Conservation (phyloP, 2,329 filamentous ascomycete species). For the Didymella pinodella region DNA sequence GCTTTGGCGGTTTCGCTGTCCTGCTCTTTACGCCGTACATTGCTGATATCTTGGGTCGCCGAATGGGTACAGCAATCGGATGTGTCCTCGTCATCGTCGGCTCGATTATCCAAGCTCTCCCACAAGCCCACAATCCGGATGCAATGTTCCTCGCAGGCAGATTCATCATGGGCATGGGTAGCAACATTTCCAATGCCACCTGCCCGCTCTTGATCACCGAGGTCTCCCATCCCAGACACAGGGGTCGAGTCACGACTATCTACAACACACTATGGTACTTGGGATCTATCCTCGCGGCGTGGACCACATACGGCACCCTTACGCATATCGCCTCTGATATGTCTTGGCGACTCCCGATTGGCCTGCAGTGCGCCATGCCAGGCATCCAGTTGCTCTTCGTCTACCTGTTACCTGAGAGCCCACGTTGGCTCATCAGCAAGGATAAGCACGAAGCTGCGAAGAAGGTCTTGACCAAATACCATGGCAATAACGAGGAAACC, state of each 20-base stretch:
- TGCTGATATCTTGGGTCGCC: slow-evolving; percentile 53
- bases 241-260: slow-evolving; percentile 65
- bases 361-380: slow-evolving; percentile 40
- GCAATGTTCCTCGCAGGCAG: slow-evolving; percentile 57
- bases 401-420: slow-evolving; percentile 65
- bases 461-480: slow-evolving; percentile 64
- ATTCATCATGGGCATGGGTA: slow-evolving; percentile 55
- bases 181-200: slow-evolving; percentile 61
- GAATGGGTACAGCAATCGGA: slow-evolving; percentile 63
- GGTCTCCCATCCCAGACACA: slow-evolving; percentile 65
- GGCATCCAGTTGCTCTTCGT: slow-evolving; percentile 55
- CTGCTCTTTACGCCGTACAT: slow-evolving; percentile 52
- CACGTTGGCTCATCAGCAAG: slow-evolving; percentile 65
- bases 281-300: slow-evolving; percentile 32
- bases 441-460: slow-evolving; percentile 62
- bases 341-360: slow-evolving; percentile 27
- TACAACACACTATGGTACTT: slow-evolving; percentile 53
- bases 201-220: slow-evolving; percentile 65
- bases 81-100: slow-evolving; percentile 60
- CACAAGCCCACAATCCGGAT: slow-evolving; percentile 52
- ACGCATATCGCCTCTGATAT: background rate
- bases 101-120: slow-evolving; percentile 58
- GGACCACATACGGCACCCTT: slow-evolving; percentile 24
- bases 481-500: slow-evolving; percentile 24
- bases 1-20: slow-evolving; percentile 56